Conservation (phyloP, 345 rosid genomes). For the Moricandia moricandioides region DNA sequence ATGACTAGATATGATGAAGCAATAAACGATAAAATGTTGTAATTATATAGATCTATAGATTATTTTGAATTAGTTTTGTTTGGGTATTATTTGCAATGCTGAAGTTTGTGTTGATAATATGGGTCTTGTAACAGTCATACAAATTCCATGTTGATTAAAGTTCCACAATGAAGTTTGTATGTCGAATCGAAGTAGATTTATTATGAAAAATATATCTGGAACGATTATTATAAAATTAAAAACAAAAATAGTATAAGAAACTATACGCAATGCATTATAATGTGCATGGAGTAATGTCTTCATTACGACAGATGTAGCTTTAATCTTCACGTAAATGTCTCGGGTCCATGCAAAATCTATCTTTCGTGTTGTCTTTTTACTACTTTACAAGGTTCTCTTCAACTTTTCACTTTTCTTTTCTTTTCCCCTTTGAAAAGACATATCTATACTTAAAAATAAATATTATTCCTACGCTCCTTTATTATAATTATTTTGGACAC, state of each 20-base stretch:
- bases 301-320: slow-evolving; percentile 35
- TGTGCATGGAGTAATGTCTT: slow-evolving; percentile 32
- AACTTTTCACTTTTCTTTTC: slow-evolving; percentile 23
- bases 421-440: not conserved
- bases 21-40: not conserved
- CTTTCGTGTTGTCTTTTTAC: slow-evolving; percentile 45
- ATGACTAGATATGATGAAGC: not conserved
- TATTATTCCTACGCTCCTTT: slow-evolving; percentile 17
- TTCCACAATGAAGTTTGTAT: not conserved
- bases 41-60: not conserved
- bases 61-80: not conserved
- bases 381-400: slow-evolving; percentile 38
- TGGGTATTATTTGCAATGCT: not conserved
- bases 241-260: not conserved
- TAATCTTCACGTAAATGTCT: slow-evolving; percentile 43
- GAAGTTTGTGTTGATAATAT: not conserved
- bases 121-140: not conserved
- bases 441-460: not conserved
- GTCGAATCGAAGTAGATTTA: not conserved
- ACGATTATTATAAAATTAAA: not conserved
- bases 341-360: slow-evolving; percentile 51
- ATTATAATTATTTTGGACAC: slow-evolving; percentile 15
- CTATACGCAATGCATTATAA: not conserved
- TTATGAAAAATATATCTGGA: not conserved
- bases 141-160: not conserved